Percentiles rank a stretch among this genome's conserved stretches.
Conservation (phyloP, 495 filamentous ascomycete genomes). For the Penicillium riverlandense region DNA sequence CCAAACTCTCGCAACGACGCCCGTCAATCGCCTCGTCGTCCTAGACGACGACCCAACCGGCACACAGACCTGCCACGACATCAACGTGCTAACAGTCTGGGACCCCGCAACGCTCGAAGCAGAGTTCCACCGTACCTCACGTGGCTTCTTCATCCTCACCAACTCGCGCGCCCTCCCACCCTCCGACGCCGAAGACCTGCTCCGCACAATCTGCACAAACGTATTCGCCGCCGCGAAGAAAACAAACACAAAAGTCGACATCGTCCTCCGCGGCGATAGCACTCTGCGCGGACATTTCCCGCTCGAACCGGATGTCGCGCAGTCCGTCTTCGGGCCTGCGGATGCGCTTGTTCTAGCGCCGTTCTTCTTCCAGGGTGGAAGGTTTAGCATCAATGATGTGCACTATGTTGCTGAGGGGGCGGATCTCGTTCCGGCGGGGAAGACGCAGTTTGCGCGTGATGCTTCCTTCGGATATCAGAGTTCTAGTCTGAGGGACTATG, state of each 20-base stretch:
- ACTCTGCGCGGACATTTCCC: constrained; percentile 49
- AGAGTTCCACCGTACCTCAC: constrained; percentile 27
- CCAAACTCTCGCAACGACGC: constrained; percentile 20
- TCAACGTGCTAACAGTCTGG: constrained; percentile 50
- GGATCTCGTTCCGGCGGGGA: constrained; percentile 35
- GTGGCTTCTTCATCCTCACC: constrained; percentile 50
- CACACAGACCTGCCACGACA: constrained; percentile 51
- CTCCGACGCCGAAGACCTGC: constrained; percentile 29
- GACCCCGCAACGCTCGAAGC: constrained; percentile 30
- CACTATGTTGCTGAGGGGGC: constrained; percentile 46
- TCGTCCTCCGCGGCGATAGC: constrained; percentile 47
- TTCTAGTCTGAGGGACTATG: constrained; percentile 42
- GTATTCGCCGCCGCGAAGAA: constrained; percentile 29
- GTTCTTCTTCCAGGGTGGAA: constrained; percentile 48
- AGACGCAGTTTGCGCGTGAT: constrained; percentile 45
- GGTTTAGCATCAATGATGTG: constrained; percentile 45
- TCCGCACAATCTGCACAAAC: constrained; percentile 40
- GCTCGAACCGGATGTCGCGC: constrained; percentile 41
- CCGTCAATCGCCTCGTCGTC: constrained; percentile 36
- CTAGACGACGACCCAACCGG: constrained; percentile 52
- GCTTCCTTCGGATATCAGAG: constrained; percentile 46
- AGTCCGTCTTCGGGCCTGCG: constrained; percentile 34
- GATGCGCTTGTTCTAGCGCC: constrained; percentile 43
- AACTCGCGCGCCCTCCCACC: constrained; percentile 48
- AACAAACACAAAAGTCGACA: constrained; percentile 33